Percentiles rank a stretch among this genome's conserved stretches.
Evolutionary conservation across 176 grass and related monocot species (phyloP).

Genomic region (Juncus inflexus): DNA sequence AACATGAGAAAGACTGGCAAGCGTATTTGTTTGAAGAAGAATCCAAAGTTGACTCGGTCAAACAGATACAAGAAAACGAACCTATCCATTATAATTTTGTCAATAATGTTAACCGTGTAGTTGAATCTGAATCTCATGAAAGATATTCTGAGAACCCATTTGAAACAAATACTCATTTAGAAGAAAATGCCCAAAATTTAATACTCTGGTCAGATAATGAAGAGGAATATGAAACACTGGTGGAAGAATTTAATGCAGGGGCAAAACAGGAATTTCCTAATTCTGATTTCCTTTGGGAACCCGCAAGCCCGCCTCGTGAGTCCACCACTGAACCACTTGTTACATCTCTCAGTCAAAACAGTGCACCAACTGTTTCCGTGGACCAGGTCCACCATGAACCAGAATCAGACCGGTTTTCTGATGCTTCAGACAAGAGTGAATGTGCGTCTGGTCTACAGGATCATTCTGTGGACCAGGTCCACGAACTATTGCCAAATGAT

Average conservation of each 20-base stretch:
- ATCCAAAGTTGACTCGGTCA: neutral
- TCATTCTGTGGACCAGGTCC: neutral
- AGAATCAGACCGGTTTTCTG: neutral
- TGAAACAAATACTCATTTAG: neutral
- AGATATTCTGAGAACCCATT: constrained; percentile 6
- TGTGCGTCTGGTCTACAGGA: neutral
- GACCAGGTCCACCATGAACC: constrained; percentile 9
- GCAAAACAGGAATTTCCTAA: constrained; percentile 27
- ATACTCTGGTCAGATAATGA: constrained; percentile 3
- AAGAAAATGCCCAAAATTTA: constrained; percentile 3
- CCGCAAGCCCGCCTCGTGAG: constrained; percentile 57
- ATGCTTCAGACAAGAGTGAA: constrained; percentile 1
- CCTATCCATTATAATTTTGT: constrained; percentile 40
- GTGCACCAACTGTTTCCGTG: constrained; percentile 22
- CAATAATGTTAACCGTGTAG: constrained; percentile 26
- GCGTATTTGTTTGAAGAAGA: constrained; percentile 2
- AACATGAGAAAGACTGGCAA: neutral
- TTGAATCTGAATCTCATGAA: constrained; percentile 13
- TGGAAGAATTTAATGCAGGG: constrained; percentile 12
- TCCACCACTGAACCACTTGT: constrained; percentile 37
- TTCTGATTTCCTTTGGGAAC: constrained; percentile 60
- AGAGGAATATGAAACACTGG: neutral
- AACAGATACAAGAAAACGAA: constrained; percentile 26
- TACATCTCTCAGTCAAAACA: constrained; percentile 25
- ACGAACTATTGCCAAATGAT: constrained; percentile 19